Percentiles rank a stretch among this genome's conserved stretches.
Evolutionary conservation across 192 early-diverging fungal species (phyloP).

Genomic region (Umbelopsis isabellina): DNA sequence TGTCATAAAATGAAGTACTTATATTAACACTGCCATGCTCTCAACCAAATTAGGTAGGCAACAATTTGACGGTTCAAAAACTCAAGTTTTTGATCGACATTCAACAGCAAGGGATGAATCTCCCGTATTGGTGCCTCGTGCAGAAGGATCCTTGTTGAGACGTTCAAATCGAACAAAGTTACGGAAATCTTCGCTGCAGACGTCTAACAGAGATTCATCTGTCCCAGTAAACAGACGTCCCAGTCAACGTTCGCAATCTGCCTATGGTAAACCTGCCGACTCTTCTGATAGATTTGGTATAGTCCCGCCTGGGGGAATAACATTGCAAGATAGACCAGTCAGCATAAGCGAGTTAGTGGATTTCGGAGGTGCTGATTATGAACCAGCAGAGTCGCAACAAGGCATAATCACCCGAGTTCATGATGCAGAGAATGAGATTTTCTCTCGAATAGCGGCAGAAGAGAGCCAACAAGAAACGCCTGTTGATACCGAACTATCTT

Average conservation of each 20-base stretch:
- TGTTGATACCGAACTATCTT: not conserved
- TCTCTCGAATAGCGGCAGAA: constrained; percentile 17
- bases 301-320: constrained; percentile 12
- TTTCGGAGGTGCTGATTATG: constrained; percentile 29
- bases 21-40: not conserved
- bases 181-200: not conserved
- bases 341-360: constrained; percentile 41
- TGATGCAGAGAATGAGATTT: constrained; percentile 37
- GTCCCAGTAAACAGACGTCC: not conserved
- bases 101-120: constrained; percentile 20
- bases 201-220: not conserved
- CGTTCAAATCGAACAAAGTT: constrained; percentile 18
- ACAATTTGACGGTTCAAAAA: constrained; percentile 12
- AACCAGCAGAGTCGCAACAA: constrained; percentile 27
- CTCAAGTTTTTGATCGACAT: constrained; percentile 19
- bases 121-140: constrained; percentile 12
- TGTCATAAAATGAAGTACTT: not conserved
- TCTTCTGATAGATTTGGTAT: constrained; percentile 3
- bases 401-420: constrained; percentile 42
- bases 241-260: not conserved
- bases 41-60: constrained; percentile 15
- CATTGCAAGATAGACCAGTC: constrained; percentile 36
- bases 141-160: constrained; percentile 14
- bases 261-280: not conserved
- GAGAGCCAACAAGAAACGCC: not conserved